Evolutionary conservation across 2,329 filamentous ascomycete species (phyloP).

Genomic region (Pseudogymnoascus sp.): DNA sequence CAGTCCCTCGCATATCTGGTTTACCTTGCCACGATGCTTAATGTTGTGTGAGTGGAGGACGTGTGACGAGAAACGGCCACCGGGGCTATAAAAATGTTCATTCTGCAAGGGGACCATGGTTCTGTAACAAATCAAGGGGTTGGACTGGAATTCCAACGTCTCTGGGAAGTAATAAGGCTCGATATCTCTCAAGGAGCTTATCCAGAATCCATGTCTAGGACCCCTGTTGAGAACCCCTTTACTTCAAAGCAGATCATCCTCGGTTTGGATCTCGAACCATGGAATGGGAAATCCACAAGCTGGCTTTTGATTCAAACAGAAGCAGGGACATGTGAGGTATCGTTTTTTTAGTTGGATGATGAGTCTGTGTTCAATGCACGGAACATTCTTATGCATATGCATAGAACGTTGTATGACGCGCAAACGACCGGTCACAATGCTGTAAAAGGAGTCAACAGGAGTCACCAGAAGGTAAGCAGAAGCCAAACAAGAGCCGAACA

Average conservation of each 20-base stretch:
- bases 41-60: background rate
- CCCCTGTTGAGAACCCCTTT: background rate
- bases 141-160: background rate
- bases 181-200: background rate
- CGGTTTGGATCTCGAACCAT: background rate
- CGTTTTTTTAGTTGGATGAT: background rate
- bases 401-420: background rate
- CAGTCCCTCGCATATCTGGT: background rate
- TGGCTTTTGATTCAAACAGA: background rate
- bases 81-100: background rate
- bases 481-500: background rate
- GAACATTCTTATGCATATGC: background rate
- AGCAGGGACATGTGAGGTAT: background rate
- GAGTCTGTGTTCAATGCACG: background rate
- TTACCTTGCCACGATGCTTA: constrained; percentile 1
- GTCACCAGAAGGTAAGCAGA: background rate
- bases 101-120: background rate
- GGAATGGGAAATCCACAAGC: background rate
- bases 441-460: background rate
- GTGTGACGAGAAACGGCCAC: background rate
- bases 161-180: background rate
- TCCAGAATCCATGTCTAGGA: background rate
- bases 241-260: background rate
- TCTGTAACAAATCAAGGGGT: background rate
- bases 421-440: background rate